Conservation (phyloP, 305 asterid genomes). For the Nicotiana rustica region DNA sequence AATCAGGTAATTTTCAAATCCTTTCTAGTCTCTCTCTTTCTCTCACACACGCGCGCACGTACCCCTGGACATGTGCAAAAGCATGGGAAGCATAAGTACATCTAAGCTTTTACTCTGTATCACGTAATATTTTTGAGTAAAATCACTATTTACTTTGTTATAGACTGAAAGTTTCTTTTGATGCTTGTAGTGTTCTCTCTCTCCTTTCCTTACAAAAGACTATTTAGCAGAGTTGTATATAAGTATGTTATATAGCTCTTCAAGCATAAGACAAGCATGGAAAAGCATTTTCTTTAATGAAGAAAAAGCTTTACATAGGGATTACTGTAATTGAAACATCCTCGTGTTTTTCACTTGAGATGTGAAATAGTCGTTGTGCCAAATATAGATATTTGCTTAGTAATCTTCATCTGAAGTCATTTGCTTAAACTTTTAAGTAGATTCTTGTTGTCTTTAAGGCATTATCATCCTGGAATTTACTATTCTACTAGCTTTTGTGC, state of each 20-base stretch:
- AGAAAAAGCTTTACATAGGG: not conserved
- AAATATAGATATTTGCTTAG: not conserved
- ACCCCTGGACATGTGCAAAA: not conserved
- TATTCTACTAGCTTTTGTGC: not conserved
- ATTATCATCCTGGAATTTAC: not conserved
- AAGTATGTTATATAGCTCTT: constrained; percentile 4
- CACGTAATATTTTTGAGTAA: too few relatives aligned
- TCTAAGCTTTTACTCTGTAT: too few relatives aligned
- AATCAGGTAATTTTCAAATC: constrained; percentile 63
- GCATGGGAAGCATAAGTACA: too few relatives aligned
- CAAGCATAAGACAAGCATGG: not conserved
- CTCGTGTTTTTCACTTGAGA: not conserved
- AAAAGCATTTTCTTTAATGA: not conserved
- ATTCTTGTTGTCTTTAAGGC: not conserved
- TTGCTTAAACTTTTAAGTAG: not conserved
- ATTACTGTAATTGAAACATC: not conserved
- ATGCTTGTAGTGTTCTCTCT: not conserved
- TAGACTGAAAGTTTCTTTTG: not conserved
- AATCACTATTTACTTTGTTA: too few relatives aligned
- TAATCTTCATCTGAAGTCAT: constrained; percentile 1
- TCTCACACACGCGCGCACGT: not conserved
- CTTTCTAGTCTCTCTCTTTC: not conserved
- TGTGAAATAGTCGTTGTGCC: not conserved
- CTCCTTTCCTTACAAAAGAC: not conserved
- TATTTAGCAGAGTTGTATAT: not conserved